Evolutionary conservation across 2,329 filamentous ascomycete genomes (phyloP).

Genomic region (Aureobasidium zeae): DNA sequence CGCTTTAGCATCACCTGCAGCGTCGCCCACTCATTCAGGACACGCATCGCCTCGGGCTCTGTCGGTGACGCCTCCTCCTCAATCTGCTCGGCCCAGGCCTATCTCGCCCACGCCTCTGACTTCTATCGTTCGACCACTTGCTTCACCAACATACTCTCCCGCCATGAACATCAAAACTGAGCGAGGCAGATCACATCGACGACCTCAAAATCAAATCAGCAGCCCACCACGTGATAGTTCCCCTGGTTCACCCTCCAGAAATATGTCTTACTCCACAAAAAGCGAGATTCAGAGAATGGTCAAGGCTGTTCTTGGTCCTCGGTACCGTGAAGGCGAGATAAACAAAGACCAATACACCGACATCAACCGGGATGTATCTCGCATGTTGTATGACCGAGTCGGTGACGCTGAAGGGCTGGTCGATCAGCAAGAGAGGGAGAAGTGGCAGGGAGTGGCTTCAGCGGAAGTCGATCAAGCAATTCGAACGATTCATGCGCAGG

Average conservation of each 20-base stretch:
- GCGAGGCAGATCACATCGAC: slow-evolving; percentile 38
- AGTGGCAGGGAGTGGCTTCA: slow-evolving; percentile 67
- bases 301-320: slow-evolving; percentile 67
- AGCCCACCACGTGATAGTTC: slow-evolving; percentile 50
- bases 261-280: slow-evolving; percentile 73
- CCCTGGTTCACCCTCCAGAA: slow-evolving; percentile 27
- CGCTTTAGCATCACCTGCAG: slow-evolving; percentile 53
- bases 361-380: slow-evolving; percentile 84
- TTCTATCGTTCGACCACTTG: slow-evolving; percentile 60
- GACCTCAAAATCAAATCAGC: slow-evolving; percentile 42
- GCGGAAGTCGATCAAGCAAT: slow-evolving; percentile 73
- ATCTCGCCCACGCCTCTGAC: slow-evolving; percentile 59
- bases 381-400: slow-evolving; percentile 68
- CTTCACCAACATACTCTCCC: slow-evolving; percentile 17
- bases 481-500: neutral
- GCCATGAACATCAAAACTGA: slow-evolving; percentile 17
- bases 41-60: slow-evolving; percentile 58
- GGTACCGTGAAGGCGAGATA: slow-evolving; percentile 70
- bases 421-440: slow-evolving; percentile 55
- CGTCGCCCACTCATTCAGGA: slow-evolving; percentile 56
- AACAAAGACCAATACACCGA: slow-evolving; percentile 83
- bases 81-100: slow-evolving; percentile 46
- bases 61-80: slow-evolving; percentile 60
- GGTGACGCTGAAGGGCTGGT: slow-evolving; percentile 45
- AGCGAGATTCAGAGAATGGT: slow-evolving; percentile 84